A percentile compares a stretch with the other conserved stretches of the same genome.
Conservation (phyloP, 2,329 filamentous ascomycete species). For the Colletotrichum chrysophilum region DNA sequence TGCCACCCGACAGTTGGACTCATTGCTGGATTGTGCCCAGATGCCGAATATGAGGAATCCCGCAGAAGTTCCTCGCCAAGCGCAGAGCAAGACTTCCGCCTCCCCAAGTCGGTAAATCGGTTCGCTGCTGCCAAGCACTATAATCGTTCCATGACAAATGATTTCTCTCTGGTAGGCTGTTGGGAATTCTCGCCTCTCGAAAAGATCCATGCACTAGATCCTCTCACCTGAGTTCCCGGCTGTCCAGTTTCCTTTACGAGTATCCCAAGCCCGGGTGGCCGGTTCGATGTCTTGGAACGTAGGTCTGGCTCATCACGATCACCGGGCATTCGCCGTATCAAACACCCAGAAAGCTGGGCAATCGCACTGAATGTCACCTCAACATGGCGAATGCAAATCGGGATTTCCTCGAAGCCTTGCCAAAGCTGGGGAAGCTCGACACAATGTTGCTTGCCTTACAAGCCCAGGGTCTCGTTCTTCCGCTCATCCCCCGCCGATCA, state of each 20-base stretch:
- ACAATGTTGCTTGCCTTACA: background rate
- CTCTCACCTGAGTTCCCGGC: background rate
- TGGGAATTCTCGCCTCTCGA: background rate
- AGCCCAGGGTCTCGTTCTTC: background rate
- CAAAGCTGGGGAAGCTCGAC: background rate
- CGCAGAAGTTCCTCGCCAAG: constrained; percentile 9
- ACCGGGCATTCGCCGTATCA: background rate
- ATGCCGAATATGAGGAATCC: background rate
- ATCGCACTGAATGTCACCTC: background rate
- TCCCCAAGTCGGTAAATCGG: constrained; percentile 1
- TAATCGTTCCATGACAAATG: background rate
- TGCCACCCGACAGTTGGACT: background rate
- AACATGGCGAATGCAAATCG: background rate
- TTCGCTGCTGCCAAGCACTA: background rate
- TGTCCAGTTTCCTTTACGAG: background rate
- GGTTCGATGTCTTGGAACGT: background rate
- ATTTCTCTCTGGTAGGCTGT: background rate
- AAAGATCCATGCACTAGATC: background rate
- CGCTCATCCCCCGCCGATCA: background rate
- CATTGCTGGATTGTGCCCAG: background rate
- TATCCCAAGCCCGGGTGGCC: background rate
- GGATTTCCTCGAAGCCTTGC: background rate
- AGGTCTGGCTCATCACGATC: background rate
- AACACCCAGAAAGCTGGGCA: background rate
- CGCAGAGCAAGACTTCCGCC: background rate